Base-by-base conservation (phyloP, 2,329 filamentous ascomycete species). In the Phyllosticta citribraziliensis region DNA sequence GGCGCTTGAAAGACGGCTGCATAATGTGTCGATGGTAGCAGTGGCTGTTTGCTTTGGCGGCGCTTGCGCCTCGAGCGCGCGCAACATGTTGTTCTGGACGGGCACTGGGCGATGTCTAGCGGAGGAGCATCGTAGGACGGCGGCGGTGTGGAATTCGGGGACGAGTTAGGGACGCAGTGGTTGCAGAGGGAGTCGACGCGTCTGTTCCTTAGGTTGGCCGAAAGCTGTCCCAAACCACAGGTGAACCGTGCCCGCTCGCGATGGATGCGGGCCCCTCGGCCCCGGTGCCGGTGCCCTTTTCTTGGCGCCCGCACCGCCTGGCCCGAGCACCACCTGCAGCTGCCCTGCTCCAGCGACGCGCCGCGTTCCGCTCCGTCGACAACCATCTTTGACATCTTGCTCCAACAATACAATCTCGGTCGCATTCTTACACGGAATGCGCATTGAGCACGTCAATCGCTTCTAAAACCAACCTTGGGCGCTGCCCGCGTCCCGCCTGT, bases 1-100 rank as follows among this genome's bases (percentile, higher is more conserved):
- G 53, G 92, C 91, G 66, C 89, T 96, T 71, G 87, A 85, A 50
- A 99, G 84, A 61, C 94, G 89, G 69, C 87, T 87, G 75, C 91
- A 95, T 63, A 97, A 81, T 52, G 92, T 89, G 64, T 87, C 88
- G 73, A 99, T 99, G 52, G 94, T 97, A 72, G 96, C 91, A 71
- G 89, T 88, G 68, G 93, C 94, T 70, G 91, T 96, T 82, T 99
- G 94, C 81, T 95, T 94, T 72, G 91, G 91, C 68, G 94, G 94
- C 70, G 91, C 89, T 76, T 88, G 83, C 68, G 82, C 82, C 73
- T 85, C 82, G 68, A 86, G 81, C 69, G 85, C 84, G 33, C 75
- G 78, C 67, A 61, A 61, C 59, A 61, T 61, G 12, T 14, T 53
- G 59, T 47, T 54, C 55, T 47, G 53, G 19, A 47, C 30, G 52